Percentiles rank a stretch among this genome's conserved stretches.
Conservation (phyloP, 2,329 filamentous ascomycete species). For the Lecanicillium sp. region DNA sequence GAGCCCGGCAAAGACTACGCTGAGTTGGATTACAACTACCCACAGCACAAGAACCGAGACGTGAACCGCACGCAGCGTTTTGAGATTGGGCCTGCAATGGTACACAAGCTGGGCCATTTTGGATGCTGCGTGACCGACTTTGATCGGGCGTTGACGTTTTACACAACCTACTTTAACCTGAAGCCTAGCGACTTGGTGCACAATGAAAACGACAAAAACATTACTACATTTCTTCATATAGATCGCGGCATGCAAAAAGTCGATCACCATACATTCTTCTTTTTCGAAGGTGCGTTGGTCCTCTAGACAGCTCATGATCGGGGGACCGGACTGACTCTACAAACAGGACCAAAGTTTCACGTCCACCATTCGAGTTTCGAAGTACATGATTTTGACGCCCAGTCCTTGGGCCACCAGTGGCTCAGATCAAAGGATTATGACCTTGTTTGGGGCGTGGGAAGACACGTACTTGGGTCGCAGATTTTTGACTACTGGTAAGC, state of each 20-base stretch:
- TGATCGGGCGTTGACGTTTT: conserved; percentile 41
- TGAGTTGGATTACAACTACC: conserved; percentile 38
- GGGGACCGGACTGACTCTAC: too few relatives aligned
- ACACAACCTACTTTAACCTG: conserved; percentile 42
- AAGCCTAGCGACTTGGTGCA: conserved; percentile 33
- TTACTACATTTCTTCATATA: conserved; percentile 38
- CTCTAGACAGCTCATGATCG: conserved; percentile 34
- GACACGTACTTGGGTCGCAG: conserved; percentile 63
- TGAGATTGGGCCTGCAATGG: conserved; percentile 33
- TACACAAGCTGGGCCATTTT: conserved; percentile 49
- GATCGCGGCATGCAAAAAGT: conserved; percentile 35
- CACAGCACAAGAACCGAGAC: conserved; percentile 32
- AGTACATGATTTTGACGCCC: conserved; percentile 64
- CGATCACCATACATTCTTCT: conserved; percentile 45
- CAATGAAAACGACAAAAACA: conserved; percentile 21
- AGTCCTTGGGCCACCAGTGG: conserved; percentile 64
- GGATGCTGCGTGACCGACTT: conserved; percentile 46
- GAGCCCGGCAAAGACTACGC: conserved; percentile 31
- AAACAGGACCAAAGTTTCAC: conserved; percentile 37
- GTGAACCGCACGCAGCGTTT: conserved; percentile 42
- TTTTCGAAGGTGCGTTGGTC: conserved; percentile 32
- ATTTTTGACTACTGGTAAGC: conserved; percentile 43
- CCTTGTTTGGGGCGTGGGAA: conserved; percentile 62
- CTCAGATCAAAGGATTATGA: conserved; percentile 53
- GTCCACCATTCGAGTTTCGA: conserved; percentile 65